These are phyloP conservation scores for Metarhizium humberi DNA, from an alignment of 2,329 filamentous ascomycete genomes.

Conservation along the genomic window DNA sequence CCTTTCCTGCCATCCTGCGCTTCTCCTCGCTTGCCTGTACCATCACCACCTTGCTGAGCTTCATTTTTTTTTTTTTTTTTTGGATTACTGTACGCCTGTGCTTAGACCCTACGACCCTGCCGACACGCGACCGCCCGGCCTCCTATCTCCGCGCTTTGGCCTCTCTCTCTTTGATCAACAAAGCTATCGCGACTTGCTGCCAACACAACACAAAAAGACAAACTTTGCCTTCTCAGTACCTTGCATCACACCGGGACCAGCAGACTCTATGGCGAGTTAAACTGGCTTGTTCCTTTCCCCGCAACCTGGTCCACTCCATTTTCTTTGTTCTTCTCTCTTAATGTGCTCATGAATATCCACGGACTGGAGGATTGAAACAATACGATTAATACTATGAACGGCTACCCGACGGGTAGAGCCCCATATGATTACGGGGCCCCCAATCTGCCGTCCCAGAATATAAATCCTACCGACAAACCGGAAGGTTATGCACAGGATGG, in stretches of 20 bases:
- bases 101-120: neutral
- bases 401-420: constrained; percentile 24
- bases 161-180: neutral
- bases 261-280: constrained; percentile 5
- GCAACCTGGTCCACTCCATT: constrained; percentile 2
- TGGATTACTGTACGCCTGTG: neutral
- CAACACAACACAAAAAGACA: neutral
- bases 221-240: neutral
- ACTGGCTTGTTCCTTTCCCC: neutral
- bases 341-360: constrained; percentile 15
- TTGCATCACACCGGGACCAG: neutral
- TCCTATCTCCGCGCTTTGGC: neutral
- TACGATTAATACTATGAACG: constrained; percentile 25
- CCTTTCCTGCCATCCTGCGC: neutral
- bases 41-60: neutral
- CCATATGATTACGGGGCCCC: constrained; percentile 26
- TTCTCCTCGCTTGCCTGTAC: neutral
- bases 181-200: neutral
- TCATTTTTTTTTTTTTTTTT: neutral
- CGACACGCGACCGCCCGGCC: neutral
- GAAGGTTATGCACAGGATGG: constrained; percentile 49
- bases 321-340: constrained; percentile 5
- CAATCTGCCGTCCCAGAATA: constrained; percentile 22
- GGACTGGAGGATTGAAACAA: constrained; percentile 3
- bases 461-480: constrained; percentile 37